These are phyloP conservation scores for Hirsutella minnesotensis DNA, from an alignment of 2,329 filamentous ascomycete genomes.

Conservation along the genomic window DNA sequence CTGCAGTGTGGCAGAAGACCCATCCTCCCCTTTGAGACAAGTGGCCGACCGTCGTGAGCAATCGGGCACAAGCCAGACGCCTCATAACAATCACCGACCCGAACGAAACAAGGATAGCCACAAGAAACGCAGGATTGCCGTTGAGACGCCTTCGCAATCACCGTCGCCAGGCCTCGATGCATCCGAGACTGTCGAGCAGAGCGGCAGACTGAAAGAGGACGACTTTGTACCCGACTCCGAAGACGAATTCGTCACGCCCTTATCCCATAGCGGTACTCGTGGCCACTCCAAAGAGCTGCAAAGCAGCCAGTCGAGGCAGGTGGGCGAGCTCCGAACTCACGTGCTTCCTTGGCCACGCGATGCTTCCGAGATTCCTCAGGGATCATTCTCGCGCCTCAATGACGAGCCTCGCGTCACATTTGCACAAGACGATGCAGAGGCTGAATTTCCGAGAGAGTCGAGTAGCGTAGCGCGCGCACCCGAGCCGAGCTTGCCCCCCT, in stretches of 20 bases:
- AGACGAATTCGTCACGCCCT: slow-evolving; percentile 35
- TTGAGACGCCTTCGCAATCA: neutral
- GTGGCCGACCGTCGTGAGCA: slow-evolving; percentile 6
- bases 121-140: slow-evolving; percentile 8
- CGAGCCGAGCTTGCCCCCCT: slow-evolving; percentile 3
- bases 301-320: neutral
- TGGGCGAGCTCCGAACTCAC: neutral
- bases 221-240: slow-evolving; percentile 43
- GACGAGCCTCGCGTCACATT: neutral
- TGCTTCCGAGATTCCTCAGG: neutral
- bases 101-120: slow-evolving; percentile 1
- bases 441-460: neutral
- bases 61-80: neutral
- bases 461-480: neutral
- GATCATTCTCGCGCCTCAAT: neutral
- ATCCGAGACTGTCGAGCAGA: slow-evolving; percentile 4
- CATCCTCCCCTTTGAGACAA: slow-evolving; percentile 16
- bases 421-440: neutral
- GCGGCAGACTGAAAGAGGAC: slow-evolving; percentile 6
- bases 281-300: neutral
- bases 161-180: neutral
- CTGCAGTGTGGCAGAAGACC: slow-evolving; percentile 8
- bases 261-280: slow-evolving; percentile 10
- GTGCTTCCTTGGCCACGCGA: neutral
- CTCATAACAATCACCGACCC: slow-evolving; percentile 7